These are phyloP conservation scores for Larix sibirica DNA, from an alignment of 83 land plant species.

Conservation along the genomic window DNA sequence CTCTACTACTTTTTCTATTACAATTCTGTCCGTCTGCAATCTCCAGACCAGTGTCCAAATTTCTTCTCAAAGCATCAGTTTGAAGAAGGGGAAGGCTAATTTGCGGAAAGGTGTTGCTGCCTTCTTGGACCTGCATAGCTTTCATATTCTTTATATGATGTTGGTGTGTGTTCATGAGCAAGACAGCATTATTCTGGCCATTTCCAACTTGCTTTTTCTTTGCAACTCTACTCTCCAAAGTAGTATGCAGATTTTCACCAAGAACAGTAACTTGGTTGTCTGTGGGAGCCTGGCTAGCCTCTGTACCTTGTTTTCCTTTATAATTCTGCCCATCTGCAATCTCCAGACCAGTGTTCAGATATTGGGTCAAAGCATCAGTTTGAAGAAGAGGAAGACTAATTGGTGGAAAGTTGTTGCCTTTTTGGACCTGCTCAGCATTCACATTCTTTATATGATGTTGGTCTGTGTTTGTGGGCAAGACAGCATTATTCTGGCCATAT, in stretches of 20 bases:
- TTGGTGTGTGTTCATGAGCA: background rate
- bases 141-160: background rate
- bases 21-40: background rate
- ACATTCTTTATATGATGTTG: background rate
- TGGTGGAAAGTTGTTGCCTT: background rate
- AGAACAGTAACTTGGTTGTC: too few relatives aligned
- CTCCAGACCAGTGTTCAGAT: background rate
- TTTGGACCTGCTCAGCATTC: background rate
- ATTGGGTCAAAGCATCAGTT: background rate
- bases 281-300: background rate
- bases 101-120: background rate
- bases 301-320: background rate
- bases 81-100: background rate
- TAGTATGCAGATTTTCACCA: background rate
- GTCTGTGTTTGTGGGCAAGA: background rate
- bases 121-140: constrained; percentile 3
- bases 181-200: background rate
- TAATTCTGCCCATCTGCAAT: background rate
- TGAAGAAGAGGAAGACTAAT: background rate
- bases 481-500: background rate
- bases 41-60: background rate
- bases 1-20: background rate
- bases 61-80: background rate
- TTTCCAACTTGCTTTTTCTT: background rate
- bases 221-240: background rate